These are phyloP conservation scores for Xylariales sp. DNA, from an alignment of 2,329 filamentous ascomycete genomes.

Conservation along the genomic window DNA sequence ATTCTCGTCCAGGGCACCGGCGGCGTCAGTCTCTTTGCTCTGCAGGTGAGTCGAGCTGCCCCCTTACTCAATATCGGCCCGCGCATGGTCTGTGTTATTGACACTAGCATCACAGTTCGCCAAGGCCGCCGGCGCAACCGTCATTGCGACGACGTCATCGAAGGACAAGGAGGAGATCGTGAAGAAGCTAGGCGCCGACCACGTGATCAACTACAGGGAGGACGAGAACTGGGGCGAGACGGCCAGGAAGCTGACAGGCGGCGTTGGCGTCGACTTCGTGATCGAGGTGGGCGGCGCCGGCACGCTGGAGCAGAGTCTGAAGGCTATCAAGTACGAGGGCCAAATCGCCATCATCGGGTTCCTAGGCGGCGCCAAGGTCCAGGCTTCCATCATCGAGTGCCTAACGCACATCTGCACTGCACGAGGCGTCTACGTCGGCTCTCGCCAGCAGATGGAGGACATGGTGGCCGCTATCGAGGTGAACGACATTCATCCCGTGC, in stretches of 20 bases:
- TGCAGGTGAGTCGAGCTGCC: constrained; percentile 55
- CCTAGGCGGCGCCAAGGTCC: constrained; percentile 56
- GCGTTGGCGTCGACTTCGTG: constrained; percentile 60
- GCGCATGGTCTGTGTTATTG: neutral
- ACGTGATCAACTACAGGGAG: constrained; percentile 63
- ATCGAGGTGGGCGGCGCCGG: constrained; percentile 60
- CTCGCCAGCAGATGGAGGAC: constrained; percentile 55
- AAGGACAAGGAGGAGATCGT: constrained; percentile 57
- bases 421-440: constrained; percentile 57
- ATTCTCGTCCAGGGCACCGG: constrained; percentile 79
- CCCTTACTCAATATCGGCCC: neutral
- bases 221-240: constrained; percentile 59
- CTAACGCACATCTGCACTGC: constrained; percentile 53
- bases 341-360: constrained; percentile 59
- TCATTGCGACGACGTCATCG: constrained; percentile 62
- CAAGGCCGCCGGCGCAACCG: constrained; percentile 60
- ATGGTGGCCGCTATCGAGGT: constrained; percentile 58
- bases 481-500: constrained; percentile 56
- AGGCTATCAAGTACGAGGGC: constrained; percentile 59
- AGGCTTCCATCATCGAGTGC: constrained; percentile 65
- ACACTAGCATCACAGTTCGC: constrained; percentile 54
- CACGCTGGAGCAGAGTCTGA: constrained; percentile 59
- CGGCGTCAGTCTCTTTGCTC: constrained; percentile 73
- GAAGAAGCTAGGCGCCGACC: constrained; percentile 60
- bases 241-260: constrained; percentile 56